These are phyloP conservation scores for Phytopythium litorale DNA, from an alignment of 352 stramenopile species.

Conservation along the genomic window DNA sequence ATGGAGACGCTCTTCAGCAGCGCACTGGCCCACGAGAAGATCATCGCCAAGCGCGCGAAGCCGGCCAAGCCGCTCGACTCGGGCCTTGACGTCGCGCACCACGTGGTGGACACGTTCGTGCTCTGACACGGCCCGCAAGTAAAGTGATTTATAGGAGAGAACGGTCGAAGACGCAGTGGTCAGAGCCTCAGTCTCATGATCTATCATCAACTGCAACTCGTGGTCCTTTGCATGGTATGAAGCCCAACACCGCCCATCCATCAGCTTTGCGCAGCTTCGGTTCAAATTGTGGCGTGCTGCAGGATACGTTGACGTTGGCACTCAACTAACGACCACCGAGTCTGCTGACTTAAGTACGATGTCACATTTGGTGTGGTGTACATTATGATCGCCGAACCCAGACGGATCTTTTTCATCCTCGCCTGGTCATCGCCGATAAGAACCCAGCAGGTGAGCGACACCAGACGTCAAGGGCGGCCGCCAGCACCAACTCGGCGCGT, in stretches of 20 bases:
- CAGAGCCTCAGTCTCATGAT: no score
- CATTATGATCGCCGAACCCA: no score
- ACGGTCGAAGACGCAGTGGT: neutral
- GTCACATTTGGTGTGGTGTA: neutral
- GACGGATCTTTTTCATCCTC: no score
- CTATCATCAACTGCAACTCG: no score
- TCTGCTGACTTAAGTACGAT: neutral
- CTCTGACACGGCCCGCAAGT: constrained; percentile 16
- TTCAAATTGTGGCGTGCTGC: no score
- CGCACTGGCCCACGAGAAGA: constrained; percentile 69
- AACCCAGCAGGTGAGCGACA: neutral
- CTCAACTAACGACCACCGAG: neutral
- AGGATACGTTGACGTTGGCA: neutral
- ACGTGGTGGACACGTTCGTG: constrained; percentile 71
- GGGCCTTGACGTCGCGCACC: constrained; percentile 68
- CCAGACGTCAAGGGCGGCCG: neutral
- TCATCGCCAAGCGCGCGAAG: constrained; percentile 75
- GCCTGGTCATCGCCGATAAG: neutral
- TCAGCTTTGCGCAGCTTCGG: neutral
- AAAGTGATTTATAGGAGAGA: neutral
- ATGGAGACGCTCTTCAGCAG: constrained; percentile 72
- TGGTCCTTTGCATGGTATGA: no score
- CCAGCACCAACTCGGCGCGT: neutral
- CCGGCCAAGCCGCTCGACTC: constrained; percentile 48
- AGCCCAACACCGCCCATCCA: no score